These are phyloP conservation scores for Mortierella sp. DNA, from an alignment of 371 early-diverging fungal species.

Conservation along the genomic window DNA sequence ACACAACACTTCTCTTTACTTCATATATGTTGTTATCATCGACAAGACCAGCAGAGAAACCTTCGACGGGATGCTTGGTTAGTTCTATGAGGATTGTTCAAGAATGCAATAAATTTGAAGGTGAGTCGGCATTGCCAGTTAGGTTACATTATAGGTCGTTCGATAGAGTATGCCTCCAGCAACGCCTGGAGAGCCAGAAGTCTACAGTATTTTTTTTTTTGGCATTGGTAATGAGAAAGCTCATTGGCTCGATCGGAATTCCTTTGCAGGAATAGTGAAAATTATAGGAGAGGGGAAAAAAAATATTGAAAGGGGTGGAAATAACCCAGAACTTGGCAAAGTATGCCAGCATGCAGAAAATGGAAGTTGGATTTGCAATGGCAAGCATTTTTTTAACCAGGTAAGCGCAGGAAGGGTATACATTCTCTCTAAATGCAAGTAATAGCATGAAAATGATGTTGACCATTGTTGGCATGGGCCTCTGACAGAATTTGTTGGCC, in stretches of 20 bases:
- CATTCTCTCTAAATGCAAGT: too few species aligned
- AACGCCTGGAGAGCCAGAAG: not conserved
- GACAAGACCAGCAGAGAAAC: constrained; percentile 86
- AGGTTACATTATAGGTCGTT: not conserved
- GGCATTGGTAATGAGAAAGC: not conserved
- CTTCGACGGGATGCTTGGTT: constrained; percentile 78
- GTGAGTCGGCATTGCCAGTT: not conserved
- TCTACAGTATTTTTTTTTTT: not conserved
- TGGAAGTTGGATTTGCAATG: too few species aligned
- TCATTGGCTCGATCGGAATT: not conserved
- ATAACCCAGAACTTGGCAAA: too few species aligned
- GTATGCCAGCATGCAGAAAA: too few species aligned
- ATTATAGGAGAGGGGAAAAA: not conserved
- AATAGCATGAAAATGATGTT: too few species aligned
- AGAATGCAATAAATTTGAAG: not conserved
- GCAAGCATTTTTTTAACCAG: too few species aligned
- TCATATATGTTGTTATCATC: constrained; percentile 77
- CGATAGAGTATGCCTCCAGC: not conserved
- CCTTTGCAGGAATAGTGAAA: not conserved
- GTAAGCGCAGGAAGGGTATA: too few species aligned
- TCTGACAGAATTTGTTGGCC: too few species aligned
- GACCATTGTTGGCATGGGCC: too few species aligned
- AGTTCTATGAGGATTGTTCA: constrained; percentile 63
- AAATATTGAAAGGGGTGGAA: not conserved
- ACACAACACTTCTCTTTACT: constrained; percentile 56